These are phyloP conservation scores for Diutina scorzettiae DNA, from an alignment of 1,139 yeast species.

Conservation along the genomic window DNA sequence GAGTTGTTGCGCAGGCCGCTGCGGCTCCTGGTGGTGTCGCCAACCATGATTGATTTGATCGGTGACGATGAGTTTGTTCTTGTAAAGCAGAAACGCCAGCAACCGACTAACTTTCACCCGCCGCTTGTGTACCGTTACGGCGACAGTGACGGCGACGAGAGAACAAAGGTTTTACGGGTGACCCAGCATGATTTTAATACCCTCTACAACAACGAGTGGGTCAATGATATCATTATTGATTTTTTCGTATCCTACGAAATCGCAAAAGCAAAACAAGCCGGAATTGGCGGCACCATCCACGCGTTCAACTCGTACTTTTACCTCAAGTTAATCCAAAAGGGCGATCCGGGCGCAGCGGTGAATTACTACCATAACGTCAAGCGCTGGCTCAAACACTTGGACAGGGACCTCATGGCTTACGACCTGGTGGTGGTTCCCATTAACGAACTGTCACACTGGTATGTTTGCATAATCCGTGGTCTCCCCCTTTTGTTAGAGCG, in stretches of 20 bases:
- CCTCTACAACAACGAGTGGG: slow-evolving; percentile 60
- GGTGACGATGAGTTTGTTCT: neutral
- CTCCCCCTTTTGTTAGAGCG: slow-evolving; percentile 21
- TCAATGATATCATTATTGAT: slow-evolving; percentile 63
- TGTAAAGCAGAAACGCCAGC: neutral
- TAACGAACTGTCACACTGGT: slow-evolving; percentile 81
- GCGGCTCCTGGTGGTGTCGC: neutral
- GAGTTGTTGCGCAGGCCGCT: too few species aligned
- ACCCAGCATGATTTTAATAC: slow-evolving; percentile 55
- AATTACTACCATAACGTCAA: slow-evolving; percentile 53
- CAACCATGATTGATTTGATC: neutral
- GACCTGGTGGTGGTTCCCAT: slow-evolving; percentile 69
- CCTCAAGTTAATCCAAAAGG: slow-evolving; percentile 40
- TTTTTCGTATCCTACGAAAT: slow-evolving; percentile 52
- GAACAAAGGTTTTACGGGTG: slow-evolving; percentile 31
- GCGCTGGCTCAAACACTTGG: slow-evolving; percentile 69
- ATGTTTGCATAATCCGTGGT: slow-evolving; percentile 55
- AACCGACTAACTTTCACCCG: neutral
- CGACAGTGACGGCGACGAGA: neutral
- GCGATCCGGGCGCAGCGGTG: slow-evolving; percentile 10
- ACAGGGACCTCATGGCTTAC: slow-evolving; percentile 36
- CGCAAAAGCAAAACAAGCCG: slow-evolving; percentile 24
- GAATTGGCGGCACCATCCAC: slow-evolving; percentile 27
- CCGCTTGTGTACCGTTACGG: neutral
- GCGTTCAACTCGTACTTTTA: slow-evolving; percentile 81